Evolutionary conservation across 805 yeast genomes (phyloP), one percentile per base, ranked within the genome.

Genomic region (Debaryomyces prosopidis): DNA sequence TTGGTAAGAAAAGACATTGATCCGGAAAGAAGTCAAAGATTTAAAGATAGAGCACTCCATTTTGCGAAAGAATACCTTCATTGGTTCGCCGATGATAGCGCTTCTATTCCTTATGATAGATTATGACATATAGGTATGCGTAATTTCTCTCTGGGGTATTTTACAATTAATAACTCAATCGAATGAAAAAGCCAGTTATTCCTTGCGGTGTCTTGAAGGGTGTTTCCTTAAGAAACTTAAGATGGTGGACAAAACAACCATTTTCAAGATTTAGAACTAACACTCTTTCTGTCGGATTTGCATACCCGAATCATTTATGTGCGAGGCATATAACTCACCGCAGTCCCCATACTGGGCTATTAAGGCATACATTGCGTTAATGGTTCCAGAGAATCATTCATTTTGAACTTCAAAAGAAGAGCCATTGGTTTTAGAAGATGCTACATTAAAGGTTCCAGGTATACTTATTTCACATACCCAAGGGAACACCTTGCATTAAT

Each of bases 11-110:
- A 20, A 26, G 54, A 59, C 5, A 45, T 46, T 23, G 58, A 56
- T 15, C 35, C 46, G 1, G 47, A 49, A 30, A 39, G 59, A 32
- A 30, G 52, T 23, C 41, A 44, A 14, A 44, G 37, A 11, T 60
- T 42, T 35, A 18, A 46, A 11, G 47, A 47, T 12, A 50, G 67
- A 16, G 56, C 65, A 6, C 19, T 42, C 2, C 10, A 30, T 16
- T 62, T 55, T 53, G 65, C 66, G 5, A 33, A 40, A 11, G 48
- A 58, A 12, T 63, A 49, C 45, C 26, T 46, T 27, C 50, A 60
- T 27, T 60, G 52, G 52, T 59, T 56, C 45, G 47, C 35, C 19
- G 44, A 37, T 38, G 48, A 48, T 36, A 52, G 54, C 3, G 43
- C 52, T 5, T 15, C 31, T 18, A n/a, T 50, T 23, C 50, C 45